Evolutionary conservation across 2,329 filamentous ascomycete species (phyloP), one percentile per base, ranked within the genome.

Genomic region (Orbilia quercus): DNA sequence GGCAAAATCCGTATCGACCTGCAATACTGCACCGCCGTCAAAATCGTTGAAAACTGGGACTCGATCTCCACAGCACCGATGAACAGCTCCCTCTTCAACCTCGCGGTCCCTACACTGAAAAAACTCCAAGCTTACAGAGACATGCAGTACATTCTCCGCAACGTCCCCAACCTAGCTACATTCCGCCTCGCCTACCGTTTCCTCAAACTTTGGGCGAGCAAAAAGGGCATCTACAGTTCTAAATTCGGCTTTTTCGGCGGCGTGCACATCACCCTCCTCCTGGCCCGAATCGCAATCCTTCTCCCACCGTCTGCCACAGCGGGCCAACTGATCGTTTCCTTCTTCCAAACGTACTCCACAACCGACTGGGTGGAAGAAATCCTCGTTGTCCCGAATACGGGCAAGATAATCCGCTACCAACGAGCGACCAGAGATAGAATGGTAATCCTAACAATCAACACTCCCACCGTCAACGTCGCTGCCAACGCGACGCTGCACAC

Each of bases 41-140:
- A 81, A 28, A 80, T 90, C 45, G 82, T 86, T 1, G 83, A 87
- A 78, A 83, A 81, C 66, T 83, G 81, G 81, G 76, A 78, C 11
- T 77, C 80, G 6, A 77, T 82, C 20, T 75, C 78, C 6, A 80
- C 80, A 14, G 78, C 85, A 1, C 83, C 85, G 0, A 76, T 84
- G 1, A 81, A 81, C 0, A 84, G 89, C 75, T 81, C 84, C 0
- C 79, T 85, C 7, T 89, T 88, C 79, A 80, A 83, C 5, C 80
- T 90, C 9, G 81, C 87, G 0, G 81, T 84, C 1, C 83, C 85
- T 42, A 85, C 85, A 0, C 81, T 90, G 12, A 82, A 84, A 51
- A 89, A 89, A 73, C 81, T 91, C 25, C 90, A 90, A 77, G 85
- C 88, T 0, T 83, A 84, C 31, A 84, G 88, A 16, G 89, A 91